Percentiles rank a stretch among this genome's conserved stretches.
These are phyloP conservation scores for Heliamphora exappendiculata DNA, from an alignment of 148 eudicot genomes.

Conservation along the genomic window DNA sequence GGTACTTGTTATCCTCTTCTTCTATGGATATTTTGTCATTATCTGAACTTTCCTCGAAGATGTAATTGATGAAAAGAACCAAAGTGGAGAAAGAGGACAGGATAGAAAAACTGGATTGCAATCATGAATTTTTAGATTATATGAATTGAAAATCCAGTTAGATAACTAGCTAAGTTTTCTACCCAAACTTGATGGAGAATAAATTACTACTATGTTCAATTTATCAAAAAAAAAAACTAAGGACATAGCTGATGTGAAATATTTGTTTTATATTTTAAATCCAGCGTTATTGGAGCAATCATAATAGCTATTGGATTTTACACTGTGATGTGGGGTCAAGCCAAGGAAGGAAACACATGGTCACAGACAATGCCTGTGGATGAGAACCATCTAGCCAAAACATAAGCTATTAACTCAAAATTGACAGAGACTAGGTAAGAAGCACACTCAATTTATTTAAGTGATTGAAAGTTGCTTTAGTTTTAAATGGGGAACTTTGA, in stretches of 20 bases:
- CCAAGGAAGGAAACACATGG: constrained; percentile 24
- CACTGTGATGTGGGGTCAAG: constrained; percentile 60
- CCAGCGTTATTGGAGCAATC: constrained; percentile 56
- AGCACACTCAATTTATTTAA: neutral
- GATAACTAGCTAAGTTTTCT: neutral
- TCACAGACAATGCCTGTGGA: too few relatives aligned
- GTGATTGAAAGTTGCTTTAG: neutral
- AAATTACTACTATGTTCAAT: neutral
- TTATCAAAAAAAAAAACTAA: neutral
- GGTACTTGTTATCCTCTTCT: constrained; percentile 9
- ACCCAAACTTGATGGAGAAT: neutral
- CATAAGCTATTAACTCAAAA: neutral
- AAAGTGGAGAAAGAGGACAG: neutral
- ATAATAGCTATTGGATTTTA: constrained; percentile 61
- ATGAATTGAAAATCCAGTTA: neutral
- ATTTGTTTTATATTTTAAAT: neutral
- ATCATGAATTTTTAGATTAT: neutral
- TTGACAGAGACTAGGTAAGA: constrained; percentile 5
- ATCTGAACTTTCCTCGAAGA: neutral
- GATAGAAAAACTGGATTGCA: neutral
- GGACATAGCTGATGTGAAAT: neutral
- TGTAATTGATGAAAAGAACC: neutral
- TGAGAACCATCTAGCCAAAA: constrained; percentile 10
- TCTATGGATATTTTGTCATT: neutral
- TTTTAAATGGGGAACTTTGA: neutral